Base-by-base conservation (phyloP, 768 basidiomycete species). In the Pisolithus sp. region DNA sequence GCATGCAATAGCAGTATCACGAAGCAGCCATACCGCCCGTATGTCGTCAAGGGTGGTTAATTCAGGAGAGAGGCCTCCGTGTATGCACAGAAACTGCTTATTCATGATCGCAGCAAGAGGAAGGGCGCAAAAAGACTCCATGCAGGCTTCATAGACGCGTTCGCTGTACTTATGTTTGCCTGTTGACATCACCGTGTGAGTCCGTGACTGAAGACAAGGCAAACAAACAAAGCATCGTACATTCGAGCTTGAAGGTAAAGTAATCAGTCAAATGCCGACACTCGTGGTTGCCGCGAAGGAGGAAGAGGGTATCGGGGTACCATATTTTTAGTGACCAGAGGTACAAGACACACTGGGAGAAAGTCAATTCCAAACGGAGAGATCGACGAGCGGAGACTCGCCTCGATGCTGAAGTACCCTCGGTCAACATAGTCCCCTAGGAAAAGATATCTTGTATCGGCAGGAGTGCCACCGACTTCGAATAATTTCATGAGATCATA, bases 91-190 rank as follows among this genome's bases (percentile, higher is more conserved):
- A 70, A 99, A 99, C 70, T 98, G 96, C 66, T 97, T 97, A 76
- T 99, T 99, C 95, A 98, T 98, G 63, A 99, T 70, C 30, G 96
- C 96, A 1, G 95, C 95, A 8, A 99, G 79, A 2, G 96, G 96
- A 0, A 99, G 79, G 0, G 89, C 79, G 65, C 94, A 97, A 76
- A 99, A 98, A 0, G 91, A 91, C 26, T 96, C 90, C 93, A 97
- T 95, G 78, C 91, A 93, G 24, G 92, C 93, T 54, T 99, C 93
- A 67, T 99, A 99, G 54, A 99, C 81, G 23, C 84, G 83, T 59
- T 97, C 95, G 7, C 92, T 93, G 71, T 99, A 99, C 73, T 98
- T 98, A 76, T 98, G 96, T 71, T 95, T 95, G 76, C 93, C 93
- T 96, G 63, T 50, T 48, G 42, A 34, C 13, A 48, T 5, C 12